A percentile compares a stretch with the other conserved stretches of the same genome.
Evolutionary conservation across 1,284 basidiomycete genomes (phyloP).

Genomic region (Polyporus tsugae): DNA sequence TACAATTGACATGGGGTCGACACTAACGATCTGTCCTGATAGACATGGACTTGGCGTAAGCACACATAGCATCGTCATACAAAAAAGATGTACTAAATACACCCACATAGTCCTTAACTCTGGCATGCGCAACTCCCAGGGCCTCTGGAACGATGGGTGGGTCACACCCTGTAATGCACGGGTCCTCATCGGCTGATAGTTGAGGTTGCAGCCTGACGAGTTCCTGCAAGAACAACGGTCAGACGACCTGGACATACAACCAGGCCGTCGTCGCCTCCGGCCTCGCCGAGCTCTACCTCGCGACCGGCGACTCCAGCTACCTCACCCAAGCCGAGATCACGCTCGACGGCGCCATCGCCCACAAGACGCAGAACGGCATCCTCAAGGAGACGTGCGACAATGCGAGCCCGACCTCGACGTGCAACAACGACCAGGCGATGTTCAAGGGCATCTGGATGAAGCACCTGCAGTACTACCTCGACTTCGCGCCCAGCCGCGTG

Average conservation of each 20-base stretch:
- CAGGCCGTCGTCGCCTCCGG: constrained; percentile 62
- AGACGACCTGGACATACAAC: constrained; percentile 66
- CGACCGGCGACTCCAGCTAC: constrained; percentile 48
- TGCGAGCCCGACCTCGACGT: constrained; percentile 45
- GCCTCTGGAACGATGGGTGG: constrained; percentile 60
- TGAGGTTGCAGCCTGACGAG: constrained; percentile 9
- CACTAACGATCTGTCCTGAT: neutral
- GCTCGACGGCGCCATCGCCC: constrained; percentile 56
- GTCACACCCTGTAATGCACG: neutral
- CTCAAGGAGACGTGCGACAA: constrained; percentile 62
- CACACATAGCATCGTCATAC: neutral
- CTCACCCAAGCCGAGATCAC: constrained; percentile 59
- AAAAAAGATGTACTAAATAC: constrained; percentile 2
- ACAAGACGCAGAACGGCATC: constrained; percentile 49
- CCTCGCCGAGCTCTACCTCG: constrained; percentile 52
- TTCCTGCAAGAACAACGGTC: constrained; percentile 56
- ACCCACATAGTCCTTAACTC: constrained; percentile 49
- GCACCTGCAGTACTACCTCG: constrained; percentile 44
- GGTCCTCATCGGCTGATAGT: neutral
- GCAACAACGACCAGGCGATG: constrained; percentile 58
- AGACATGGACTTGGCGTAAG: constrained; percentile 59
- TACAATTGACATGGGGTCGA: neutral
- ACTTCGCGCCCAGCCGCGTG: constrained; percentile 38
- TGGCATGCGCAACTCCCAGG: constrained; percentile 57
- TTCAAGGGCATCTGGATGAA: constrained; percentile 44